These are phyloP conservation scores for Typha latifolia DNA, from an alignment of 176 grass and related monocot species.

Conservation along the genomic window DNA sequence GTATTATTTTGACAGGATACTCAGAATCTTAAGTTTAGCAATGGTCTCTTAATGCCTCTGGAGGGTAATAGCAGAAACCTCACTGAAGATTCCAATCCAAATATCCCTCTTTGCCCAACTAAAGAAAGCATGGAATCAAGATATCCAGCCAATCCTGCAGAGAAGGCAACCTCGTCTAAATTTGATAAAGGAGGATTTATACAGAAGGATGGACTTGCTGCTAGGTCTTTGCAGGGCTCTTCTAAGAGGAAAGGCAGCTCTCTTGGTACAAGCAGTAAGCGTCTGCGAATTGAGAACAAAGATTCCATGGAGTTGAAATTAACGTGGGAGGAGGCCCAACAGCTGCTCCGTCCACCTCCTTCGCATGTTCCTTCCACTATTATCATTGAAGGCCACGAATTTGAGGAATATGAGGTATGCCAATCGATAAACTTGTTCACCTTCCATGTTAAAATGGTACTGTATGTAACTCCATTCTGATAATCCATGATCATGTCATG, in stretches of 20 bases:
- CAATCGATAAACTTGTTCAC: background rate
- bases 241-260: conserved; percentile 70
- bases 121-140: conserved; percentile 42
- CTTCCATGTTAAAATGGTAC: too few species aligned
- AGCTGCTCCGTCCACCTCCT: conserved; percentile 76
- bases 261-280: conserved; percentile 69
- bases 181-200: conserved; percentile 38
- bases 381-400: conserved; percentile 74
- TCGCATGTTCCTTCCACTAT: conserved; percentile 48
- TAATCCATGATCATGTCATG: too few species aligned
- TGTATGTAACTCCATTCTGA: too few species aligned
- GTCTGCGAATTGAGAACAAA: conserved; percentile 77
- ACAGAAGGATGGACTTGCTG: conserved; percentile 48
- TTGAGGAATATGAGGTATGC: conserved; percentile 94
- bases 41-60: background rate
- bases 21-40: conserved; percentile 47
- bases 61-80: conserved; percentile 37
- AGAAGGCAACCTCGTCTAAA: conserved; percentile 32
- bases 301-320: conserved; percentile 97
- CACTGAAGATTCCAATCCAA: conserved; percentile 32
- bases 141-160: conserved; percentile 26
- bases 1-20: conserved; percentile 36
- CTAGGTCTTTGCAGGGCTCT: conserved; percentile 32
- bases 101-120: conserved; percentile 26
- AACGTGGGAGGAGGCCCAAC: conserved; percentile 97